phyloP scores from a whole-genome alignment of 805 yeast genomes.

The Saturnispora sanitii region DNA sequence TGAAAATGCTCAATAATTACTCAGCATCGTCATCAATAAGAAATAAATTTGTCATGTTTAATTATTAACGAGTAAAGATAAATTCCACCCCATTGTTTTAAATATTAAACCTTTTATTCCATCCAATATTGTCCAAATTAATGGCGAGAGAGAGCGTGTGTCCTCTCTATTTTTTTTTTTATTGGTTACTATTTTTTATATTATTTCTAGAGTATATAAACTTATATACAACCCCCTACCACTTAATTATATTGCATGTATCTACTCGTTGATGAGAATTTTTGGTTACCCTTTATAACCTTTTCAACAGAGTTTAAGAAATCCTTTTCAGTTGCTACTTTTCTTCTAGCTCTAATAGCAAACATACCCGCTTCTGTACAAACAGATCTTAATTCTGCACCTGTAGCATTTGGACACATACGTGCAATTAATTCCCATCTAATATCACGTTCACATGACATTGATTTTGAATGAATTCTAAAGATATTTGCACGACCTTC shows the following conservation, averaged over 20 bases:
- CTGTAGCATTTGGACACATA: conserved; percentile 95
- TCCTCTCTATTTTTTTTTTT: too few relatives aligned
- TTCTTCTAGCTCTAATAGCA: conserved; percentile 96
- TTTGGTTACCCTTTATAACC: conserved; percentile 96
- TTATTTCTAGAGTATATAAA: neutral
- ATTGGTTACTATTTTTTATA: neutral
- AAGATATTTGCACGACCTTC: conserved; percentile 98
- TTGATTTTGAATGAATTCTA: conserved; percentile 92
- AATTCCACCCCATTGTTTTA: too few relatives aligned
- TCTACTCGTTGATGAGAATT: conserved; percentile 92
- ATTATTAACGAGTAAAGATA: too few relatives aligned
- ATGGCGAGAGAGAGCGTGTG: too few relatives aligned
- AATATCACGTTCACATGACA: conserved; percentile 95
- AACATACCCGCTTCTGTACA: conserved; percentile 99
- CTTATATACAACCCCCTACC: too few relatives aligned
- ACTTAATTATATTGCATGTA: conserved; percentile 92
- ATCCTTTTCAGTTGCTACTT: conserved; percentile 97
- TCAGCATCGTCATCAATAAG: too few relatives aligned
- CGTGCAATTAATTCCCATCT: conserved; percentile 98
- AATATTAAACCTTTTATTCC: too few relatives aligned
- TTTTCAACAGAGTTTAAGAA: conserved; percentile 96
- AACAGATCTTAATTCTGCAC: conserved; percentile 96
- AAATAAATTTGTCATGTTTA: too few relatives aligned
- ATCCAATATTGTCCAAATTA: too few relatives aligned
- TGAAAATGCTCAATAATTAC: too few relatives aligned